A percentile compares a stretch with the other conserved stretches of the same genome.
These are phyloP conservation scores for Auxenochlorella pyrenoidosa DNA, from an alignment of 139 green algal species.

Conservation along the genomic window DNA sequence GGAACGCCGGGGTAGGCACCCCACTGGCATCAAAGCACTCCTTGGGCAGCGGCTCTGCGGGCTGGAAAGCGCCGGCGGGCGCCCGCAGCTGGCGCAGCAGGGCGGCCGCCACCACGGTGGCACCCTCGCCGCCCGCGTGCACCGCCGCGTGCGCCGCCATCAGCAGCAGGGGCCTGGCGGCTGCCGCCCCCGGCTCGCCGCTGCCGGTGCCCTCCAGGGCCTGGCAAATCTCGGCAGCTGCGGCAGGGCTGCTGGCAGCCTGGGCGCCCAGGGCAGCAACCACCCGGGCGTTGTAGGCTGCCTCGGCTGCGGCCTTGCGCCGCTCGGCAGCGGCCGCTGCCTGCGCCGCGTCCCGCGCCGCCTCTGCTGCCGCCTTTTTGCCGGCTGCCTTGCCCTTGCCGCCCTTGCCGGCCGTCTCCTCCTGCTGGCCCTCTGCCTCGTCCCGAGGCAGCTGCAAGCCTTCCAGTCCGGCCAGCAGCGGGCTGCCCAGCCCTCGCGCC, in stretches of 20 bases:
- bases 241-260: neutral
- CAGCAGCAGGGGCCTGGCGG: conserved; percentile 15
- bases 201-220: neutral
- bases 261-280: conserved; percentile 9
- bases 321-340: neutral
- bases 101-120: neutral
- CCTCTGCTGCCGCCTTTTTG: conserved; percentile 1
- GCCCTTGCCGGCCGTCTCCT: neutral
- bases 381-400: neutral
- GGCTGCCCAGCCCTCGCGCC: neutral
- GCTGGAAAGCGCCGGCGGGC: neutral
- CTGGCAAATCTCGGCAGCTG: neutral
- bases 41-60: neutral
- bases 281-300: conserved; percentile 12
- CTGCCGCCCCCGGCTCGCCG: neutral
- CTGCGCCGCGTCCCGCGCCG: neutral
- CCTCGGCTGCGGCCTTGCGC: neutral
- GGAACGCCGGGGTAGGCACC: neutral
- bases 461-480: conserved; percentile 17
- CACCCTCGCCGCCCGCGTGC: neutral
- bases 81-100: neutral
- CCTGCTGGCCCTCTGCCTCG: neutral
- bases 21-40: conserved; percentile 27
- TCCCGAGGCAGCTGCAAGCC: neutral
- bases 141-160: conserved; percentile 19